phyloP scores from a whole-genome alignment of 2,329 filamentous ascomycete species.

The Elsinoe necatrix region DNA sequence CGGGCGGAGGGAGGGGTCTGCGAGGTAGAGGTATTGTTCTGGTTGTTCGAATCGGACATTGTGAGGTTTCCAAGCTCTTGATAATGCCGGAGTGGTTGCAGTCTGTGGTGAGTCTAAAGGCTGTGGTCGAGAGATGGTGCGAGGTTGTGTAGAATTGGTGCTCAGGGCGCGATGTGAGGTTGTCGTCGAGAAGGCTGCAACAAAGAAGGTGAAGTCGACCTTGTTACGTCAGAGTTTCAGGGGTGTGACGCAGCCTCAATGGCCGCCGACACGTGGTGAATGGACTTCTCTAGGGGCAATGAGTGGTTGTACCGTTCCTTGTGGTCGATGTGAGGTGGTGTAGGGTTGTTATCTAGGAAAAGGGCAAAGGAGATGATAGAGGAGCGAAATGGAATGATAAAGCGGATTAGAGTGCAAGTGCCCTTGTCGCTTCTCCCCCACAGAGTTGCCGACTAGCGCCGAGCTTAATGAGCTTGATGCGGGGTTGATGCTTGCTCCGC shows the following conservation, averaged over 20 bases:
- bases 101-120: neutral
- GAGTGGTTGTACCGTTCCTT: neutral
- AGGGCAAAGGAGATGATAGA: neutral
- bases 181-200: slow-evolving; percentile 1
- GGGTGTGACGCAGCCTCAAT: slow-evolving; percentile 6
- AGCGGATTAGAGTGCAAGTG: neutral
- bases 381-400: neutral
- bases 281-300: neutral
- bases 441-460: neutral
- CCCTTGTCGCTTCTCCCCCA: neutral
- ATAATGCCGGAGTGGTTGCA: neutral
- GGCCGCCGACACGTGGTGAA: neutral
- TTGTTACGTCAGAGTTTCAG: slow-evolving; percentile 13
- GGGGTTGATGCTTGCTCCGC: neutral
- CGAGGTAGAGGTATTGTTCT: slow-evolving; percentile 34
- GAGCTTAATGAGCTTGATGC: slow-evolving; percentile 5
- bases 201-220: slow-evolving; percentile 10
- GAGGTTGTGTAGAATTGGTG: neutral
- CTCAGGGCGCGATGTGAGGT: neutral
- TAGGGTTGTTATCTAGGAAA: neutral
- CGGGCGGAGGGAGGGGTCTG: slow-evolving; percentile 32
- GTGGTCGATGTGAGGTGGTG: neutral
- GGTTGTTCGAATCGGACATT: slow-evolving; percentile 27
- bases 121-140: neutral
- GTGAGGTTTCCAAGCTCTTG: neutral